A percentile compares a stretch with the other conserved stretches of the same genome.
Conservation (phyloP, 345 rosid species). For the Dipteronia dyeriana region DNA sequence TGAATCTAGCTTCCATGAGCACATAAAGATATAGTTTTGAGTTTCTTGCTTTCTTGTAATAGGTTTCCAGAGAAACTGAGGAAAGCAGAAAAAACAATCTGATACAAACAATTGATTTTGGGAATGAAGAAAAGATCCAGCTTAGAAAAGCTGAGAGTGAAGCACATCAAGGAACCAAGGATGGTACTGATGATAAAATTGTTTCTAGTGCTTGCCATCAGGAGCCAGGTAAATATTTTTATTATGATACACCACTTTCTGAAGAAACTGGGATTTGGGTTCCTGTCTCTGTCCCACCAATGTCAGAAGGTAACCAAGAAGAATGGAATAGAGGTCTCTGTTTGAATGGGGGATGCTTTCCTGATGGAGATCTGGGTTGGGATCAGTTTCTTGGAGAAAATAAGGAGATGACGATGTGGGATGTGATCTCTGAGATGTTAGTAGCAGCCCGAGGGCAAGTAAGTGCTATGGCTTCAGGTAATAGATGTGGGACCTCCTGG, state of each 20-base stretch:
- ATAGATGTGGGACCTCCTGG: slow-evolving; percentile 25
- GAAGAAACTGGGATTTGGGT: slow-evolving; percentile 37
- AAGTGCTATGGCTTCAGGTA: slow-evolving; percentile 25
- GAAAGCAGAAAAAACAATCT: slow-evolving; percentile 13
- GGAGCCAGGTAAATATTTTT: slow-evolving; percentile 26
- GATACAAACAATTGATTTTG: slow-evolving; percentile 10
- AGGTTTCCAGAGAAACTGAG: slow-evolving; percentile 19
- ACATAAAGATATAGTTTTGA: background rate
- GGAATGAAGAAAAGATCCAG: slow-evolving; percentile 13
- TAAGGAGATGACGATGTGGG: slow-evolving; percentile 39
- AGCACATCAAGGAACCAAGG: slow-evolving; percentile 7
- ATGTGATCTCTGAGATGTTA: slow-evolving; percentile 35
- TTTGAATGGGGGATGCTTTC: slow-evolving; percentile 30
- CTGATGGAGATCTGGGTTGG: slow-evolving; percentile 28
- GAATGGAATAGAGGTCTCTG: slow-evolving; percentile 27
- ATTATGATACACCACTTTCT: slow-evolving; percentile 32
- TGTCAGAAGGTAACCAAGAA: slow-evolving; percentile 24
- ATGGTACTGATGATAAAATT: background rate
- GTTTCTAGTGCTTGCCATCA: background rate
- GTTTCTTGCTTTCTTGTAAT: background rate
- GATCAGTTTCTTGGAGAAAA: slow-evolving; percentile 21
- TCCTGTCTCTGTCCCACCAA: slow-evolving; percentile 33
- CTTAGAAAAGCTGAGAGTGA: slow-evolving; percentile 4
- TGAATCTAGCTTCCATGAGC: background rate
- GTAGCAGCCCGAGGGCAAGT: slow-evolving; percentile 31